Conservation (phyloP, 352 stramenopile species). For the Pythium dissimile region DNA sequence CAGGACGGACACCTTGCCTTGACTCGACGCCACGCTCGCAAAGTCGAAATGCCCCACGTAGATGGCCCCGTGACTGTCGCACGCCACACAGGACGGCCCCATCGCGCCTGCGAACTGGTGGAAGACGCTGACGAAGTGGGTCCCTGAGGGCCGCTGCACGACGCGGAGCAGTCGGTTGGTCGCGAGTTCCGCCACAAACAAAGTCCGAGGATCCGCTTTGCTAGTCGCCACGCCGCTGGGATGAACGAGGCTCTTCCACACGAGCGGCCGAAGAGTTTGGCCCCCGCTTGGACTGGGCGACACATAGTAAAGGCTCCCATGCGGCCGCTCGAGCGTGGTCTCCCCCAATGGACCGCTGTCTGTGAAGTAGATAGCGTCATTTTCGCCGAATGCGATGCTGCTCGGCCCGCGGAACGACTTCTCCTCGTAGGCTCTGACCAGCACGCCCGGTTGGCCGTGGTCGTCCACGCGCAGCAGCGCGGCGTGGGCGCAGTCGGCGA, state of each 20-base stretch:
- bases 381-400: constrained; percentile 49
- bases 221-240: constrained; percentile 61
- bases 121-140: constrained; percentile 78
- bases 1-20: constrained; percentile 73
- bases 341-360: constrained; percentile 83
- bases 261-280: constrained; percentile 68
- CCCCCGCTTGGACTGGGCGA: constrained; percentile 55
- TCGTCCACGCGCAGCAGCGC: constrained; percentile 72
- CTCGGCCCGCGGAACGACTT: constrained; percentile 69
- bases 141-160: constrained; percentile 52
- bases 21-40: constrained; percentile 31
- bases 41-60: constrained; percentile 88
- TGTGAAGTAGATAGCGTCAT: constrained; percentile 79
- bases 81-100: constrained; percentile 71
- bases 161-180: constrained; percentile 76
- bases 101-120: constrained; percentile 79
- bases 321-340: constrained; percentile 76
- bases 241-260: constrained; percentile 75
- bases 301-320: constrained; percentile 80
- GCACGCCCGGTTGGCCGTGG: constrained; percentile 49
- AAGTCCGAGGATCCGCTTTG: constrained; percentile 29
- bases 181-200: constrained; percentile 80
- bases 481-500: constrained; percentile 68
- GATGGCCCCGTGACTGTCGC: constrained; percentile 48
- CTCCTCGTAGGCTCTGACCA: constrained; percentile 85